phyloP scores from a whole-genome alignment of 306 rosid species.

The Corylus heterophylla region DNA sequence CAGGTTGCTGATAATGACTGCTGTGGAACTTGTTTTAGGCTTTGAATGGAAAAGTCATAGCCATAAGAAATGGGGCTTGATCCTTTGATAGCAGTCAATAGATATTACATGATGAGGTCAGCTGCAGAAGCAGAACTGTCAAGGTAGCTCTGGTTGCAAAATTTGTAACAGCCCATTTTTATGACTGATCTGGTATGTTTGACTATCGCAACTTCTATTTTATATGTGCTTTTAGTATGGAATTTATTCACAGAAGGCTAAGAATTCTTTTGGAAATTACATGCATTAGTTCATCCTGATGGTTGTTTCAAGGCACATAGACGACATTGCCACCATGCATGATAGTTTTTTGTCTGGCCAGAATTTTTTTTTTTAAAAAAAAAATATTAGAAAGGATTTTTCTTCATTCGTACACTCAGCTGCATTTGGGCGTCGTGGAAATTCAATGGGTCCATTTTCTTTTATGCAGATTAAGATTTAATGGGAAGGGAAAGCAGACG shows the following conservation, averaged over 20 bases:
- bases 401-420: neutral
- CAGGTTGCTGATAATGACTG: neutral
- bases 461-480: neutral
- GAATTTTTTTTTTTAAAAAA: neutral
- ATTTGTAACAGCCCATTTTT: neutral
- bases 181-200: neutral
- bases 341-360: neutral
- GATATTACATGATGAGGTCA: neutral
- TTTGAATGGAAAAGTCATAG: conserved; percentile 6
- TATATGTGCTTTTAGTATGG: neutral
- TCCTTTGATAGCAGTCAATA: neutral
- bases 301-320: neutral
- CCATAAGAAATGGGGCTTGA: neutral
- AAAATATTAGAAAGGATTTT: neutral
- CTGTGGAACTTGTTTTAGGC: neutral
- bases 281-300: neutral
- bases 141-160: neutral
- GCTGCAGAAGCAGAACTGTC: conserved; percentile 2
- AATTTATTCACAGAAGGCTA: neutral
- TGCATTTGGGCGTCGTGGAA: neutral
- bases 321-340: neutral
- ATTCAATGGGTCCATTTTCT: neutral
- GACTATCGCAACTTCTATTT: neutral
- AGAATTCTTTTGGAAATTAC: neutral
- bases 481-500: neutral